Conservation (phyloP, 1,284 basidiomycete genomes). For the Tranzscheliella williamsii region DNA sequence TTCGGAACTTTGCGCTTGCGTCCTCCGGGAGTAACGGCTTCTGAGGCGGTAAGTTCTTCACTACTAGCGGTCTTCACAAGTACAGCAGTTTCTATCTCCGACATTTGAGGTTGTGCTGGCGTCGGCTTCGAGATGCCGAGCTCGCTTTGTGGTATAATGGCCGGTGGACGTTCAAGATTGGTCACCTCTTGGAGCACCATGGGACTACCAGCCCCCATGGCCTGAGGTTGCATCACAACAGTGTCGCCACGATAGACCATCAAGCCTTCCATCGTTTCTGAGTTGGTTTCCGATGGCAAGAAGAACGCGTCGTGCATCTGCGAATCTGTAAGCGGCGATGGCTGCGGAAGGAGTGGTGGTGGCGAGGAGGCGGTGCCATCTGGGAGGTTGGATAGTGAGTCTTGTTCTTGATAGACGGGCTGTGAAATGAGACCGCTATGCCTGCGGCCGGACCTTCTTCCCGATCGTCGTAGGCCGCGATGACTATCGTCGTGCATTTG, state of each 20-base stretch:
- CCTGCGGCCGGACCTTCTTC: constrained; percentile 28
- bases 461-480: constrained; percentile 13
- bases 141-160: background rate
- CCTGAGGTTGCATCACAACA: background rate
- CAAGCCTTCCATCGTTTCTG: constrained; percentile 23
- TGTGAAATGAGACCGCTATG: constrained; percentile 28
- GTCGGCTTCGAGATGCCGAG: constrained; percentile 1
- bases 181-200: background rate
- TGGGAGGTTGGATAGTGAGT: background rate
- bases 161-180: background rate
- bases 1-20: constrained; percentile 24
- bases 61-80: constrained; percentile 1
- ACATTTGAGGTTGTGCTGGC: background rate
- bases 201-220: no score
- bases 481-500: background rate
- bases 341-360: no score
- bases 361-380: no score
- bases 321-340: constrained; percentile 6
- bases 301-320: constrained; percentile 7
- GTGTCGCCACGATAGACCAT: constrained; percentile 6
- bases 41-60: constrained; percentile 1
- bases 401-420: background rate
- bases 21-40: constrained; percentile 16
- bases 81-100: background rate
- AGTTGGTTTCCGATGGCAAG: constrained; percentile 19